Evolutionary conservation across 345 rosid species (phyloP).

Genomic region (Lagerstroemia speciosa): DNA sequence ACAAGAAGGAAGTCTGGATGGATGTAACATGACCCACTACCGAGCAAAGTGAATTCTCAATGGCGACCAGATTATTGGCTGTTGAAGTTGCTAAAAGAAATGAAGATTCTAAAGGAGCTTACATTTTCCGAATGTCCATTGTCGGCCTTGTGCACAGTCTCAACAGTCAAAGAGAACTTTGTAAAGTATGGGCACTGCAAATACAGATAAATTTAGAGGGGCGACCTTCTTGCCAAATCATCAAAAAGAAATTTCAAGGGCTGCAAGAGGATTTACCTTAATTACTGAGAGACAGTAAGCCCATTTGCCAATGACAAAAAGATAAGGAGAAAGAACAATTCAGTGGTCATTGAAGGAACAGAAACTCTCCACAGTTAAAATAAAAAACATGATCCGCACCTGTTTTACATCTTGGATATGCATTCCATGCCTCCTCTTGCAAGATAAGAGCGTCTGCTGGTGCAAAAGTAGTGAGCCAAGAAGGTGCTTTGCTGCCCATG

Average conservation of each 20-base stretch:
- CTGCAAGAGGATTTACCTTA: slow-evolving; percentile 35
- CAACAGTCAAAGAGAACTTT: slow-evolving; percentile 50
- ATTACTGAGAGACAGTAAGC: slow-evolving; percentile 28
- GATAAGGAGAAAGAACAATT: slow-evolving; percentile 14
- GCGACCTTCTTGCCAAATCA: background rate
- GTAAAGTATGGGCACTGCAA: slow-evolving; percentile 67
- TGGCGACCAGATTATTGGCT: background rate
- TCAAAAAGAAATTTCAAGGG: background rate
- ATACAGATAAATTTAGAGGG: background rate
- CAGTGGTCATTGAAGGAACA: slow-evolving; percentile 14
- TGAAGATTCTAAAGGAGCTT: slow-evolving; percentile 16
- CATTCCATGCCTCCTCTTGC: slow-evolving; percentile 73
- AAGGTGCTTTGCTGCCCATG: slow-evolving; percentile 54
- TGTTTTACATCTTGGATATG: slow-evolving; percentile 72
- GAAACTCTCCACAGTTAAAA: background rate
- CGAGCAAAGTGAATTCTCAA: background rate
- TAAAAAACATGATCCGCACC: slow-evolving; percentile 21
- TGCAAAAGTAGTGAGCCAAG: slow-evolving; percentile 58
- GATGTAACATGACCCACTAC: background rate
- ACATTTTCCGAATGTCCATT: slow-evolving; percentile 56
- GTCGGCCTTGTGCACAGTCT: slow-evolving; percentile 53
- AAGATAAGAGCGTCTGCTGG: slow-evolving; percentile 57
- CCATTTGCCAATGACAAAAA: slow-evolving; percentile 13
- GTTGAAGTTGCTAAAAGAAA: background rate
- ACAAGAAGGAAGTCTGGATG: slow-evolving; percentile 8